These are phyloP conservation scores for Catenaria anguillulae DNA, from an alignment of 371 early-diverging fungal genomes.

Conservation along the genomic window DNA sequence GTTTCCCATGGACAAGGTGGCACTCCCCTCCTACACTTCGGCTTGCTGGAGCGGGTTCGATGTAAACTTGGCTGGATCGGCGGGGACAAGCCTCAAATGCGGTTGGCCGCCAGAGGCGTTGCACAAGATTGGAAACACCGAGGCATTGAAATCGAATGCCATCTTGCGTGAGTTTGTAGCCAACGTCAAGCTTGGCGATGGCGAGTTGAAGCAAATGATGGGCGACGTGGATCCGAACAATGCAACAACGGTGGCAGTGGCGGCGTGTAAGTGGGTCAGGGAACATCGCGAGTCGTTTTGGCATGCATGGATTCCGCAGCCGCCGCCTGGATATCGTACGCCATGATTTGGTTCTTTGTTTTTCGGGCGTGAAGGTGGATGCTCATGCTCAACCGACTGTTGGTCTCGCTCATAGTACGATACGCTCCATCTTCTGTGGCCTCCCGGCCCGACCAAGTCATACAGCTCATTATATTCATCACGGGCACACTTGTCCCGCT, in stretches of 20 bases:
- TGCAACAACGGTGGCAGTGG: not conserved
- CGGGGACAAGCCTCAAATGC: not conserved
- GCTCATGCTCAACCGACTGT: no score
- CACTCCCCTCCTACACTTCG: not conserved
- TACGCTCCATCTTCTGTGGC: no score
- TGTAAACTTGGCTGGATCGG: not conserved
- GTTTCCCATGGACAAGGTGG: not conserved
- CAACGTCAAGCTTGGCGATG: not conserved
- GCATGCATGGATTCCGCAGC: not conserved
- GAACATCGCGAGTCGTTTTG: not conserved
- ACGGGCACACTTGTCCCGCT: not conserved
- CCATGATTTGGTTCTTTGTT: not conserved
- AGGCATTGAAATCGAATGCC: not conserved
- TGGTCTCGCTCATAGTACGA: no score
- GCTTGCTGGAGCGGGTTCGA: no score
- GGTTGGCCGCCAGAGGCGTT: not conserved
- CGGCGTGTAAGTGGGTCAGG: not conserved
- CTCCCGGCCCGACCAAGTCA: no score
- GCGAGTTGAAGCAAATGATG: not conserved
- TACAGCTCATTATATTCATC: not conserved
- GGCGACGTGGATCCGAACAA: not conserved
- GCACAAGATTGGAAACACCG: not conserved
- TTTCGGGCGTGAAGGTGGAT: no score
- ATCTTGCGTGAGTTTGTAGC: not conserved
- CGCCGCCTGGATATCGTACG: not conserved